phyloP scores from a whole-genome alignment of 202 grass and related monocot species.

The Cymbopogon flexuosus region DNA sequence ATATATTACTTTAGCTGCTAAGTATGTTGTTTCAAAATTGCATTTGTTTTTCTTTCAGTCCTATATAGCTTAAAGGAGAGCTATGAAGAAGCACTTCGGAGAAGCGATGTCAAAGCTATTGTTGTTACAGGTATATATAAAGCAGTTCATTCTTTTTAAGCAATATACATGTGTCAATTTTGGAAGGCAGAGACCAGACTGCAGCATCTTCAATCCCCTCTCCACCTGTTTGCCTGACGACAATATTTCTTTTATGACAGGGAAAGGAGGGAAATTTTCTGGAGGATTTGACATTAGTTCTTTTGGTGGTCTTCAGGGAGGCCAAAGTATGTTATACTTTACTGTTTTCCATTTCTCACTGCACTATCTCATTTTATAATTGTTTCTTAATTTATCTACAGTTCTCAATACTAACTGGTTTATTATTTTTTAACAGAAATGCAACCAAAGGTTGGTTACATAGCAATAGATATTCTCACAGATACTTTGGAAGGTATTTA shows the following conservation, averaged over 20 bases:
- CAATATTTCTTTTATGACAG: constrained; percentile 33
- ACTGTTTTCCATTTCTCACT: neutral
- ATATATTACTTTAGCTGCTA: neutral
- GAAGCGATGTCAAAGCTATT: constrained; percentile 84
- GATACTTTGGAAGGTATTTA: constrained; percentile 75
- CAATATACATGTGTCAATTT: constrained; percentile 6
- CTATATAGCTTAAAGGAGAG: constrained; percentile 53
- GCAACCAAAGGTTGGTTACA: constrained; percentile 60
- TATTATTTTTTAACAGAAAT: constrained; percentile 31
- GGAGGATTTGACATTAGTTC: constrained; percentile 71
- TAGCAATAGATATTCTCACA: constrained; percentile 65
- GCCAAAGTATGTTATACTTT: constrained; percentile 39
- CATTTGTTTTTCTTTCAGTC: constrained; percentile 38
- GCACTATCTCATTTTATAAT: constrained; percentile 1
- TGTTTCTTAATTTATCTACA: neutral
- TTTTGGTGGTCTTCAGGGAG: constrained; percentile 57
- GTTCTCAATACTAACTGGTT: constrained; percentile 9
- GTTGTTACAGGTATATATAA: constrained; percentile 61
- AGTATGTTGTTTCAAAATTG: constrained; percentile 1
- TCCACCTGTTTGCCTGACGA: neutral
- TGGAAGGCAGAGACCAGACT: neutral
- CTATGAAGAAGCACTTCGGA: constrained; percentile 64
- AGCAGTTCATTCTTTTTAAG: constrained; percentile 18
- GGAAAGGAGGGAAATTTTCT: constrained; percentile 66
- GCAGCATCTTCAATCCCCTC: neutral